phyloP scores from a whole-genome alignment of 345 rosid genomes.

The Mangifera indica region DNA sequence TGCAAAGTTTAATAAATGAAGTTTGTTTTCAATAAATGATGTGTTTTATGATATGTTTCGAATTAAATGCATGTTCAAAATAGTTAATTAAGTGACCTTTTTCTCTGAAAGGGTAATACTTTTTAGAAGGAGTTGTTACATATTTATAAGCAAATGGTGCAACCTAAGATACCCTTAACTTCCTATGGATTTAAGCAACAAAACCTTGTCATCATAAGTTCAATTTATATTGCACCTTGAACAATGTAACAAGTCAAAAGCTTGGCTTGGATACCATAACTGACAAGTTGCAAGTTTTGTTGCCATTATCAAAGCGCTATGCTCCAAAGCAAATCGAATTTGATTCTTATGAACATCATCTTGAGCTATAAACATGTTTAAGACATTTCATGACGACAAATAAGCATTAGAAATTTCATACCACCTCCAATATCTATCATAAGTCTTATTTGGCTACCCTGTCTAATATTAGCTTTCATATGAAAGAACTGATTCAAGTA shows the following conservation, averaged over 20 bases:
- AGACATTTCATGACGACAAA: constrained; percentile 64
- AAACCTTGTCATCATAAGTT: constrained; percentile 96
- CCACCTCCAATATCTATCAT: constrained; percentile 93
- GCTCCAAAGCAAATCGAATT: constrained; percentile 97
- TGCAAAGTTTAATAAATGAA: too few species aligned
- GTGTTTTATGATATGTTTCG: too few species aligned
- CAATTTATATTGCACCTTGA: constrained; percentile 98
- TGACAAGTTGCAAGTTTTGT: constrained; percentile 85
- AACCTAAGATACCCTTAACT: constrained; percentile 93
- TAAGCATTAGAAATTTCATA: constrained; percentile 97
- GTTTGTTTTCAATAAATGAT: too few species aligned
- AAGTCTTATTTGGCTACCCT: constrained; percentile 71
- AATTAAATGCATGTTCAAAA: too few species aligned
- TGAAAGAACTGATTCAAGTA: constrained; percentile 82
- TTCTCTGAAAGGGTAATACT: too few species aligned
- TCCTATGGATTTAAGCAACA: constrained; percentile 91
- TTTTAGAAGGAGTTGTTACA: too few species aligned
- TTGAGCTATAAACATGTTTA: constrained; percentile 88
- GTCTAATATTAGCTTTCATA: constrained; percentile 66
- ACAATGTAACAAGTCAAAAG: constrained; percentile 94
- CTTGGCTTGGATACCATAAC: constrained; percentile 85
- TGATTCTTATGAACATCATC: constrained; percentile 98
- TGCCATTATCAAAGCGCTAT: constrained; percentile 97
- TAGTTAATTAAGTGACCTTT: too few species aligned
- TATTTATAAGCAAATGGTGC: too few species aligned